Percentiles rank a stretch among this genome's conserved stretches.
Conservation (phyloP, 192 early-diverging fungal genomes). For the Cladochytrium replicatum region DNA sequence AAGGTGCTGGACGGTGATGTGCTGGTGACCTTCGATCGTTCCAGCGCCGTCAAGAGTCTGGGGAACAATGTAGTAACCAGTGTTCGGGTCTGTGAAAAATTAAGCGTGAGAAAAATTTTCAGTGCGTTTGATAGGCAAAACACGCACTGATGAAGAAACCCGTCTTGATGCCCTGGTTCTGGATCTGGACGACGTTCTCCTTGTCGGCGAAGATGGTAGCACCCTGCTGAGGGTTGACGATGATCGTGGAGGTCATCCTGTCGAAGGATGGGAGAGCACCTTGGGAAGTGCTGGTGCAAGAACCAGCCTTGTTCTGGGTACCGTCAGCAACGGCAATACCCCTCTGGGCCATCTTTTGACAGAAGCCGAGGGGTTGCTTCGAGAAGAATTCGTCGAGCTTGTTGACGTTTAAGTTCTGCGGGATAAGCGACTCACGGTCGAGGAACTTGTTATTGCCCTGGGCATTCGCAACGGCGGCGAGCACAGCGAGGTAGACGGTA, state of each 20-base stretch:
- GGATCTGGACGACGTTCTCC: neutral
- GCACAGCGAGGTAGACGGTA: too few relatives aligned
- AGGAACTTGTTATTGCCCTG: too few relatives aligned
- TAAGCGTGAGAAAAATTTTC: too few relatives aligned
- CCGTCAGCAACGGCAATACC: neutral
- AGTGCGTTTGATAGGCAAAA: too few relatives aligned
- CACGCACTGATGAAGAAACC: too few relatives aligned
- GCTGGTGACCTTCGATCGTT: constrained; percentile 33
- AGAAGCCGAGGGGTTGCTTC: too few relatives aligned
- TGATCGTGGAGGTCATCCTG: neutral
- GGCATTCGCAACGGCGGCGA: too few relatives aligned
- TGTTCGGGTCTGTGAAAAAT: too few relatives aligned
- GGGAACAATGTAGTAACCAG: constrained; percentile 20
- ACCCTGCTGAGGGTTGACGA: neutral
- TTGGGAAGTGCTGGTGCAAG: neutral
- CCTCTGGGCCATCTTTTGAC: too few relatives aligned
- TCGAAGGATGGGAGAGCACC: neutral
- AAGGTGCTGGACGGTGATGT: constrained; percentile 28
- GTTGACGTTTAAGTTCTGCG: too few relatives aligned
- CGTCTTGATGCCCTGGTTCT: neutral
- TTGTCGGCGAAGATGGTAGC: neutral
- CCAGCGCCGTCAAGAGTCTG: constrained; percentile 30
- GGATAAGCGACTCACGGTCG: too few relatives aligned
- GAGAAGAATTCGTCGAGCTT: too few relatives aligned
- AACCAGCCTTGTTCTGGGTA: neutral